Base-by-base conservation (phyloP, 768 basidiomycete species). In the Dacryopinax primogenitus region DNA sequence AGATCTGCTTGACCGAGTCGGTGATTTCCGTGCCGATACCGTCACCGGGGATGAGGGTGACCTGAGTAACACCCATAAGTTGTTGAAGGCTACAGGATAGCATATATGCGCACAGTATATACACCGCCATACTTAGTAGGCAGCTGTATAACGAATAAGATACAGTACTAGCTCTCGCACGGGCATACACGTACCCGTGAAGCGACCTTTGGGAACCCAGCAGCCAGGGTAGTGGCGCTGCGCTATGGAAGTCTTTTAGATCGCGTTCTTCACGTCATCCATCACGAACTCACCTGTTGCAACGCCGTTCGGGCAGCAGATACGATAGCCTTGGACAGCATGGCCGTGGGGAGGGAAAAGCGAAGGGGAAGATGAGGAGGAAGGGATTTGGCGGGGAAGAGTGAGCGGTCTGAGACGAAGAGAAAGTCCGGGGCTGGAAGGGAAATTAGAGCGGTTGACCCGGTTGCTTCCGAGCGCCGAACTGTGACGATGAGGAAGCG, bases 1-100 rank as follows among this genome's bases (percentile, higher is more conserved):
- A 99, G 74, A 99, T 94, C 77, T 98, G 94, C 79, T 99, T 98
- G 70, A 99, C 94, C 1, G 92, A 94, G 77, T 95, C 91, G 66
- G 95, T 92, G 73, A 99, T 92, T 79, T 99, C 96, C 72, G 85
- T 83, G 68, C 96, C 96, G 72, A 99, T 87, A 79, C 96, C 96
- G 73, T 99, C 96, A 69, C 96, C 96, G 47, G 95, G 94, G 70
- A 98, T 95, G 73, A 97, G 85, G 66, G 94, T 97, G 70, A 96
- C 92, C 90, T 92, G 74, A 65, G 36, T 64, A 68, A 26, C 16
- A n/a, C n/a, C 35, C n/a, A 65, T 28, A 23, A 33, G 23, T 61
- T 69, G 66, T 36, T 62, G 62, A 58, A 67, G 63, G 51, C 23
- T 41, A 65, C 39, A 63, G 47, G 62, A 36, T 45, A 63, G 63